phyloP scores from a whole-genome alignment of 768 basidiomycete species.

The Lactifluus volemus region DNA sequence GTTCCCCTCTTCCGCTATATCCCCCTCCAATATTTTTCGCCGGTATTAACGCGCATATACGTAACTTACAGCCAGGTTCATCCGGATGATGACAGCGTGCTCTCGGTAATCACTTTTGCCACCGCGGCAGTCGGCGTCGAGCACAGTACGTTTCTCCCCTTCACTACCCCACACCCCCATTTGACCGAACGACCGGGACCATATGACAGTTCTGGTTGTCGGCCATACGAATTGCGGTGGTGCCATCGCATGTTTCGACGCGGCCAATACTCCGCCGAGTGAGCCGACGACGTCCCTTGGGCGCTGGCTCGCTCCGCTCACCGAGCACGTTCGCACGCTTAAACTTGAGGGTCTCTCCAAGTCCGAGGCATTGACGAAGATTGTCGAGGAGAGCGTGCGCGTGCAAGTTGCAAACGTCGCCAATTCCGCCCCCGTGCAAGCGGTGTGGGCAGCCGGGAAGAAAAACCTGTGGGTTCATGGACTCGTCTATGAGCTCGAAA shows the following conservation, averaged over 20 bases:
- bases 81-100: constrained; percentile 57
- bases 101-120: constrained; percentile 69
- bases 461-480: constrained; percentile 54
- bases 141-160: constrained; percentile 52
- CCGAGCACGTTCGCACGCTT: constrained; percentile 40
- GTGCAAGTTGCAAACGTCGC: constrained; percentile 25
- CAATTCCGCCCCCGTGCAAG: constrained; percentile 19
- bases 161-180: constrained; percentile 2
- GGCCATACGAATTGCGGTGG: constrained; percentile 85
- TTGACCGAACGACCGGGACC: not conserved
- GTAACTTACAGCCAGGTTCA: constrained; percentile 53
- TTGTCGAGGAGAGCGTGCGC: constrained; percentile 19
- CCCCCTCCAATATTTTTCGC: not conserved
- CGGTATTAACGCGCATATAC: not conserved
- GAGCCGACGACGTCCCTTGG: constrained; percentile 39
- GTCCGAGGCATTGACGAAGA: constrained; percentile 27
- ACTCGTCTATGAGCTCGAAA: constrained; percentile 28
- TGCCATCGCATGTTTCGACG: constrained; percentile 45
- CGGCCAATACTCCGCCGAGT: constrained; percentile 31
- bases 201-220: constrained; percentile 59
- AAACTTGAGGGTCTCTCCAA: constrained; percentile 30
- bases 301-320: constrained; percentile 67
- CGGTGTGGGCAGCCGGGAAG: constrained; percentile 24
- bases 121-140: constrained; percentile 60
- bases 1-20: not conserved